Conservation (phyloP, 306 rosid species). For the Glycine tomentella region DNA sequence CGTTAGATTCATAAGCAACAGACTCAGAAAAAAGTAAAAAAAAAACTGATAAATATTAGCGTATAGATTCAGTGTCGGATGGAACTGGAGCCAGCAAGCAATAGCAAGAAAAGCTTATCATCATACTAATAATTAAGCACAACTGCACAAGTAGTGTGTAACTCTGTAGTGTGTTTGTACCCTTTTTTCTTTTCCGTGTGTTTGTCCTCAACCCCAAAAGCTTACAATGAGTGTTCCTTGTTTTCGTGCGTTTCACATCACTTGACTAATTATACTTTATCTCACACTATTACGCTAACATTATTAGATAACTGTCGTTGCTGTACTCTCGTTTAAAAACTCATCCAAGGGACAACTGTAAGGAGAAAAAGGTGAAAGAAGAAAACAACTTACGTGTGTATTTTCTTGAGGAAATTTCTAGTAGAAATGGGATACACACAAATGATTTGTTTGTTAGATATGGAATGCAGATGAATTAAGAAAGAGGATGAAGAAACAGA, state of each 20-base stretch:
- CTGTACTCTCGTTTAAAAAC: not conserved
- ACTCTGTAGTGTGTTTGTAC: not conserved
- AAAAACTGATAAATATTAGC: too few species aligned
- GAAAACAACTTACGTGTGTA: not conserved
- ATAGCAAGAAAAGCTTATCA: too few species aligned
- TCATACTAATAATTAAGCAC: not conserved
- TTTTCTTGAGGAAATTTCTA: too few species aligned
- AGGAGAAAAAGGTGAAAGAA: not conserved
- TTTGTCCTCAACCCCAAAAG: constrained; percentile 21
- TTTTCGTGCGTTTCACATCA: constrained; percentile 24
- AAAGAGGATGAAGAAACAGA: too few species aligned
- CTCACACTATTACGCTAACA: not conserved
- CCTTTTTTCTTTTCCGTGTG: not conserved
- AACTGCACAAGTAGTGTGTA: not conserved
- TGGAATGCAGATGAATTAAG: too few species aligned
- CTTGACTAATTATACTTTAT: constrained; percentile 4
- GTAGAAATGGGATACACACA: too few species aligned
- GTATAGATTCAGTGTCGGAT: too few species aligned
- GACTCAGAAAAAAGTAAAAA: not conserved
- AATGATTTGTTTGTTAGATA: too few species aligned
- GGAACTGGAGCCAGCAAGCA: too few species aligned
- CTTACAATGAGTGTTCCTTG: not conserved
- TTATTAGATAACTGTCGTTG: not conserved
- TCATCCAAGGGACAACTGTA: not conserved
- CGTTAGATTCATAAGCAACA: not conserved